Evolutionary conservation across 805 yeast genomes (phyloP).

Genomic region (Spathaspora hagerdaliae): DNA sequence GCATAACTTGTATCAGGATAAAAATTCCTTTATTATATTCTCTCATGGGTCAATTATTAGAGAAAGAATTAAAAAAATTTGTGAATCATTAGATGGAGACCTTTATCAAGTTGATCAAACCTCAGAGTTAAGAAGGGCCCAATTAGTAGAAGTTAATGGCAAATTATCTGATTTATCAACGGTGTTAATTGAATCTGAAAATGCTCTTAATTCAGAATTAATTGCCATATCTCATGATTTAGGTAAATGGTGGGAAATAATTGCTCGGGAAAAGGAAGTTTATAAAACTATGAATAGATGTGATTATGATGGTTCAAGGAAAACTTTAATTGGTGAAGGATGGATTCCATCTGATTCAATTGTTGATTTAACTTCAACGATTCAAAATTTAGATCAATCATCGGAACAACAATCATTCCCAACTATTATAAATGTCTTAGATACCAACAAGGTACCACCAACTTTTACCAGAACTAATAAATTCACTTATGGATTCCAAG

Average conservation of each 20-base stretch:
- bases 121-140: conserved; percentile 24
- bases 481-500: conserved; percentile 89
- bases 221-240: conserved; percentile 72
- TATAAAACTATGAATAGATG: conserved; percentile 74
- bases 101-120: conserved; percentile 55
- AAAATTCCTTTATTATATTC: conserved; percentile 82
- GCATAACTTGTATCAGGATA: conserved; percentile 54
- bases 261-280: conserved; percentile 77
- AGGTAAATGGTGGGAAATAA: conserved; percentile 60
- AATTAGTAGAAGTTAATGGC: conserved; percentile 21
- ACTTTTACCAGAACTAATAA: conserved; percentile 93
- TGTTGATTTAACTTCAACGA: conserved; percentile 56
- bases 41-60: conserved; percentile 83
- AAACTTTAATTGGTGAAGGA: conserved; percentile 90
- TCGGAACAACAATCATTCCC: conserved; percentile 31
- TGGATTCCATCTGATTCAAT: conserved; percentile 89
- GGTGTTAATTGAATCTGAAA: conserved; percentile 40
- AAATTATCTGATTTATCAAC: conserved; percentile 31
- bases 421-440: conserved; percentile 51
- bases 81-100: conserved; percentile 86
- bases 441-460: conserved; percentile 86
- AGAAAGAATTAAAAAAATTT: conserved; percentile 71
- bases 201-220: conserved; percentile 72
- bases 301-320: conserved; percentile 78
- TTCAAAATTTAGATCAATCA: conserved; percentile 59